Evolutionary conservation across 352 stramenopile genomes (phyloP).

Genomic region (Chrysophaeum taylorii): DNA sequence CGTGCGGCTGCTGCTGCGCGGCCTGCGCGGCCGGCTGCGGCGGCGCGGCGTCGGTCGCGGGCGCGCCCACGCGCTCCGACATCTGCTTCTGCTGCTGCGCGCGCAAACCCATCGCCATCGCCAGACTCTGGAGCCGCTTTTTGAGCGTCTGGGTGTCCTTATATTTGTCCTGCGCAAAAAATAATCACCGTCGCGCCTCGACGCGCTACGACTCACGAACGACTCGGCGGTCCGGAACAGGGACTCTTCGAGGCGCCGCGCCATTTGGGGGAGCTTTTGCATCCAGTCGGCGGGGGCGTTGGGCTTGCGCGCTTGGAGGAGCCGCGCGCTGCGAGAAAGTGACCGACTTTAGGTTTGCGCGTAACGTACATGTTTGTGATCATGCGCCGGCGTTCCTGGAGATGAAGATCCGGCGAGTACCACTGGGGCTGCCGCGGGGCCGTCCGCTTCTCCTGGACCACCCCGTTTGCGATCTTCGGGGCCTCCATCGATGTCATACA

Average conservation of each 20-base stretch:
- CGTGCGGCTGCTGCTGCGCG: background rate
- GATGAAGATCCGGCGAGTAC: background rate
- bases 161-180: slow-evolving; percentile 67
- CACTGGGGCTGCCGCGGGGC: no score
- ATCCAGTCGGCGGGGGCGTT: slow-evolving; percentile 90
- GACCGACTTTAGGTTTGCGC: no score
- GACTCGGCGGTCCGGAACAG: slow-evolving; percentile 74
- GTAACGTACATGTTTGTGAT: slow-evolving; percentile 24
- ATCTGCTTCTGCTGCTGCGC: slow-evolving; percentile 37
- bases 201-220: slow-evolving; percentile 32
- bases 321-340: slow-evolving; percentile 65
- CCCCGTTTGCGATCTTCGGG: no score
- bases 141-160: slow-evolving; percentile 86
- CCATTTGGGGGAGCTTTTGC: slow-evolving; percentile 93
- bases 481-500: no score
- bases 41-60: background rate
- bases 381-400: slow-evolving; percentile 10
- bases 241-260: slow-evolving; percentile 87
- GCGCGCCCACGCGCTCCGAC: slow-evolving; percentile 24
- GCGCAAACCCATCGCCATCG: slow-evolving; percentile 66
- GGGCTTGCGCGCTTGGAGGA: slow-evolving; percentile 84
- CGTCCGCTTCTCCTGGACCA: no score
- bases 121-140: slow-evolving; percentile 82
- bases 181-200: no score
- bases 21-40: background rate